Percentiles rank a stretch among this genome's conserved stretches.
Conservation (phyloP, 805 yeast species). For the Sugiyamaella americana region DNA sequence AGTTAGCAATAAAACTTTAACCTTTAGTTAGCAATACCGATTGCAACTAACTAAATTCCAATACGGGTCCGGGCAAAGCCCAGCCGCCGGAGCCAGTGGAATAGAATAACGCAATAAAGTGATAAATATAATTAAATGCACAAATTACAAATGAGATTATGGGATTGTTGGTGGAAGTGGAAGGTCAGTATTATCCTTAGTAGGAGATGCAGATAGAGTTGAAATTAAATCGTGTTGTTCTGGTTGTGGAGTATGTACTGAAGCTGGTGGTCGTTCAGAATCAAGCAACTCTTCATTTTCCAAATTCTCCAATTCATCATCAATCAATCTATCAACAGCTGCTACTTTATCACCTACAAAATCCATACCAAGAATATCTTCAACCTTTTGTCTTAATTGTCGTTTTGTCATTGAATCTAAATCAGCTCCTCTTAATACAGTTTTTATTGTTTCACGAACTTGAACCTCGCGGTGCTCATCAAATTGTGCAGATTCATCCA, state of each 20-base stretch:
- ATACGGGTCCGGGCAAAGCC: no score
- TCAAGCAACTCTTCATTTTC: constrained; percentile 10
- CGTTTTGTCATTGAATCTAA: constrained; percentile 33
- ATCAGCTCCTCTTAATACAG: constrained; percentile 30
- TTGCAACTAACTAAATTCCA: no score
- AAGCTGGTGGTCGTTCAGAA: background rate
- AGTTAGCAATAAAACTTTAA: no score
- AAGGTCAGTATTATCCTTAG: background rate
- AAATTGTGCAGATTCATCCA: constrained; percentile 12
- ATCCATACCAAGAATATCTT: constrained; percentile 32
- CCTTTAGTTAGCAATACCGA: no score
- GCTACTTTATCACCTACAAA: constrained; percentile 28
- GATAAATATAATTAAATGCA: no score
- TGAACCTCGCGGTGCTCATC: constrained; percentile 22
- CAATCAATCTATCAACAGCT: constrained; percentile 31
- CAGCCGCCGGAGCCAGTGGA: no score
- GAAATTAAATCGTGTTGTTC: background rate
- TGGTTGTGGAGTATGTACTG: no score
- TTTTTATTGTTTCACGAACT: constrained; percentile 28
- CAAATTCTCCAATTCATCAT: constrained; percentile 29
- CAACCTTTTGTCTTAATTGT: constrained; percentile 33
- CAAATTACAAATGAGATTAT: no score
- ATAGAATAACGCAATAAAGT: no score
- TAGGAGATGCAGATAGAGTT: background rate
- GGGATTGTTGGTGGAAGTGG: background rate